These are phyloP conservation scores for Talaromyces piceae DNA, from an alignment of 2,329 filamentous ascomycete species.

Conservation along the genomic window DNA sequence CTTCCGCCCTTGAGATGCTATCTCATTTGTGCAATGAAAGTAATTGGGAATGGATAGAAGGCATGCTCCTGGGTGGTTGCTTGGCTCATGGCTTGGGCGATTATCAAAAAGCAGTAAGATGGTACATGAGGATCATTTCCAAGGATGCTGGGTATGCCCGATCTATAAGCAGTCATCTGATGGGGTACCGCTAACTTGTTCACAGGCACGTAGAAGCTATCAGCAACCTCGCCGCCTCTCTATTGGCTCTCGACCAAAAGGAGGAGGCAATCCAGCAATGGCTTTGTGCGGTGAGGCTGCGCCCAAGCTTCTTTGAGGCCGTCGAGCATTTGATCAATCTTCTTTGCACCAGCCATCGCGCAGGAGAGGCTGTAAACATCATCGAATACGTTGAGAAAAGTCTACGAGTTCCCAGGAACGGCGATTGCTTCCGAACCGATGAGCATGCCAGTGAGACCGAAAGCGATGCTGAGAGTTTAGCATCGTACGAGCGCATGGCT, in stretches of 20 bases:
- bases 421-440: slow-evolving; percentile 41
- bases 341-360: slow-evolving; percentile 72
- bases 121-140: slow-evolving; percentile 50
- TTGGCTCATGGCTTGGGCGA: slow-evolving; percentile 82
- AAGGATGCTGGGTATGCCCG: slow-evolving; percentile 49
- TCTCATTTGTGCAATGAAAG: slow-evolving; percentile 70
- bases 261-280: slow-evolving; percentile 81
- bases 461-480: slow-evolving; percentile 48
- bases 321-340: slow-evolving; percentile 89
- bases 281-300: slow-evolving; percentile 72
- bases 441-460: slow-evolving; percentile 55
- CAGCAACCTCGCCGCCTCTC: slow-evolving; percentile 83
- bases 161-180: not conserved
- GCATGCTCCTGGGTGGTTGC: slow-evolving; percentile 84
- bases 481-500: slow-evolving; percentile 48
- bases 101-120: slow-evolving; percentile 59
- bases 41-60: slow-evolving; percentile 83
- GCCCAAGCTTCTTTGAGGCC: slow-evolving; percentile 86
- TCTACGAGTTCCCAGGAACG: slow-evolving; percentile 48
- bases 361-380: slow-evolving; percentile 75
- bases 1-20: slow-evolving; percentile 62
- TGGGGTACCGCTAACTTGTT: slow-evolving; percentile 4
- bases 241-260: slow-evolving; percentile 74
- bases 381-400: slow-evolving; percentile 78
- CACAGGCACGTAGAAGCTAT: slow-evolving; percentile 80